Evolutionary conservation across 768 basidiomycete species (phyloP), one percentile per base, ranked within the genome.

Genomic region (button mushroom (Agaricus bisporus)): DNA sequence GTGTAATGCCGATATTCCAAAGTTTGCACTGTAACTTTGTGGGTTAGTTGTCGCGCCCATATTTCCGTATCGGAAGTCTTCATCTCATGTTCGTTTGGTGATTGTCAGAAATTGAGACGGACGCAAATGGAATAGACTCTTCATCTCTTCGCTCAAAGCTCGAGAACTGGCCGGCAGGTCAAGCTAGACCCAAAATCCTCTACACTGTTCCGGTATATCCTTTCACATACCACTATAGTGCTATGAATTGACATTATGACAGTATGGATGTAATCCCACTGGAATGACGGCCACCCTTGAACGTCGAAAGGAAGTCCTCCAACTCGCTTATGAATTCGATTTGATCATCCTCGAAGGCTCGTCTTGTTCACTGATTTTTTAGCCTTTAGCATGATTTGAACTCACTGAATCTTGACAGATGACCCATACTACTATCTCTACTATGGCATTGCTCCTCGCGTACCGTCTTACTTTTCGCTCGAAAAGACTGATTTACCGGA

Each of bases 221-320:
- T 6, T 25, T 32, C 41, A 18, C 47, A 51, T 10, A 32, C 43
- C 32, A 35, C 28, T 35, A 20, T 32, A 47, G 20, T 20, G n/a
- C 26, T 7, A 47, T 38, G 41, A 32, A 10, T 26, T 28, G 17
- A 35, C 38, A 15, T 52, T 14, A 6, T 18, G 35, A 42, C 28
- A 88, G 85, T 87, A 86, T 61, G 93, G 92, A 32, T 86, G 85
- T 59, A 95, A 95, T 66, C 93, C 91, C 3, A 89, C 86, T 7
- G 93, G 93, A 1, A 81, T 80, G 65, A 92, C 91, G 3, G 80
- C 86, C 5, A 76, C 87, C 2, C 67, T 80, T 38, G 79, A 83
- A 51, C 79, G 93, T 47, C 79, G 86, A 36, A 73, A 81, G 66
- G 82, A 85, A 64, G 81, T 91, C 6, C 77, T 95, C 22, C 70